Conservation (phyloP, 163 green algal genomes). For the Trebouxia gelatinosa region DNA sequence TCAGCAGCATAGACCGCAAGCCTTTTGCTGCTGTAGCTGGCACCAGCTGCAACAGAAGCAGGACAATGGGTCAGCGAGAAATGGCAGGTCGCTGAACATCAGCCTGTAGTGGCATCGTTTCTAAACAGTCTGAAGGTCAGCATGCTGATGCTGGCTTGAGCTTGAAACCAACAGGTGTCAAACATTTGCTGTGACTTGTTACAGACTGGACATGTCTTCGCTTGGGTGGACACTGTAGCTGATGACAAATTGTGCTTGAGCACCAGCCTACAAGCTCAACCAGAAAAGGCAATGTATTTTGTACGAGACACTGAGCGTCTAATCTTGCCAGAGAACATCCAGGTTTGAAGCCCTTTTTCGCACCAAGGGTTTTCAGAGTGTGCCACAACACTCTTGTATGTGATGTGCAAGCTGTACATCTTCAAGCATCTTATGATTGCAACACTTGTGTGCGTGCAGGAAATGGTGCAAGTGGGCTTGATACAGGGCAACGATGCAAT, state of each 20-base stretch:
- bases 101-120: not conserved
- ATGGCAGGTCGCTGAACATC: slow-evolving; percentile 10
- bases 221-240: not conserved
- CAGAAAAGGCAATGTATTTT: slow-evolving; percentile 25
- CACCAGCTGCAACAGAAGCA: not conserved
- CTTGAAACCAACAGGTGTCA: not conserved
- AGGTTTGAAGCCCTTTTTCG: not conserved
- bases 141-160: not conserved
- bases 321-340: slow-evolving; percentile 22
- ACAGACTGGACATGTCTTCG: slow-evolving; percentile 20
- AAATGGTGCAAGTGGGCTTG: slow-evolving; percentile 24
- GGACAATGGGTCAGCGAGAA: not conserved
- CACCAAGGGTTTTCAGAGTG: not conserved
- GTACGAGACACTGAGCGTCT: slow-evolving; percentile 15
- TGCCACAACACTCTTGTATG: not conserved
- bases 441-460: not conserved
- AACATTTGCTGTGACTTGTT: not conserved
- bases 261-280: slow-evolving; percentile 13
- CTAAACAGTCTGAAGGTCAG: slow-evolving; percentile 27
- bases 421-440: not conserved
- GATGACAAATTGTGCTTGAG: slow-evolving; percentile 11
- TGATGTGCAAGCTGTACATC: not conserved
- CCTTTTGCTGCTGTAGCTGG: slow-evolving; percentile 17
- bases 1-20: not conserved
- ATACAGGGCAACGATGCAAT: slow-evolving; percentile 36